Evolutionary conservation across 768 basidiomycete genomes (phyloP).

Genomic region (Dacryopinax primogenitus): DNA sequence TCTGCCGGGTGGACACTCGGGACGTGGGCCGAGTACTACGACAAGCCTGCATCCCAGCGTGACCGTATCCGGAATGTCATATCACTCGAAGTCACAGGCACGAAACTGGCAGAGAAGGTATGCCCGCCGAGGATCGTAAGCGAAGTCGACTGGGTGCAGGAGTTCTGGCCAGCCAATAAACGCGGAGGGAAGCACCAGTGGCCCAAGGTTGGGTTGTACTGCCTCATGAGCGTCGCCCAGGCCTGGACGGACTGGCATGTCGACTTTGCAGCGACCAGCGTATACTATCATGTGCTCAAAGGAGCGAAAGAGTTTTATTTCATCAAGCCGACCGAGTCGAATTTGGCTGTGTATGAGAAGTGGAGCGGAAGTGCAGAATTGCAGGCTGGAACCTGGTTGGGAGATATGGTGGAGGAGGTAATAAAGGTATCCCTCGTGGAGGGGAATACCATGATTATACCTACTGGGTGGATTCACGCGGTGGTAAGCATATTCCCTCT

Average conservation of each 20-base stretch:
- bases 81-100: constrained; percentile 84
- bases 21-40: constrained; percentile 83
- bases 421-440: constrained; percentile 61
- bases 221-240: constrained; percentile 85
- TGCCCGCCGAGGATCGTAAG: constrained; percentile 71
- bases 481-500: constrained; percentile 45
- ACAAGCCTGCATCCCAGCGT: constrained; percentile 48
- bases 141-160: constrained; percentile 94
- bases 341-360: constrained; percentile 78
- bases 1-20: constrained; percentile 78
- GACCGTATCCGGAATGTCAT: constrained; percentile 94
- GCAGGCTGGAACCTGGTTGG: constrained; percentile 81
- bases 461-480: constrained; percentile 95
- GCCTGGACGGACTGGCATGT: constrained; percentile 99
- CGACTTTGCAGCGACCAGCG: constrained; percentile 93
- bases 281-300: constrained; percentile 88
- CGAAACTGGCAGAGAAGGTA: constrained; percentile 62
- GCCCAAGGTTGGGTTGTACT: constrained; percentile 93
- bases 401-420: constrained; percentile 85
- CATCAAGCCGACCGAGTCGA: constrained; percentile 73
- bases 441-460: constrained; percentile 88
- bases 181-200: constrained; percentile 57
- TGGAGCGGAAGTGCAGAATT: constrained; percentile 65
- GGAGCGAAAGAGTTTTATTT: constrained; percentile 94
- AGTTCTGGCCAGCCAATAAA: constrained; percentile 75